Conservation (phyloP, 257 asterid genomes). For the Solanum medicagineum region DNA sequence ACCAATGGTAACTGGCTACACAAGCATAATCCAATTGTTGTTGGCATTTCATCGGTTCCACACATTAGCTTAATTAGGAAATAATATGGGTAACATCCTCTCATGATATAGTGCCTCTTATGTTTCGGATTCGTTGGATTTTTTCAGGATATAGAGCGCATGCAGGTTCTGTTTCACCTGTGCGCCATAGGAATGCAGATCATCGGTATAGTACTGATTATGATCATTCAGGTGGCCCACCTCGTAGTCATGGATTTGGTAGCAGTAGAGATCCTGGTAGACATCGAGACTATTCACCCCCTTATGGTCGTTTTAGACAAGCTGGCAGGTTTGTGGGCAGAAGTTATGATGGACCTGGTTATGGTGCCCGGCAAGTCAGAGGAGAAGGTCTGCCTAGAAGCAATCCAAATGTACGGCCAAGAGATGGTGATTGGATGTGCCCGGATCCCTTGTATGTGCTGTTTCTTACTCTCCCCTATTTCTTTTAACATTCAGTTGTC, state of each 20-base stretch:
- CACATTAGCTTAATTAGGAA: constrained; percentile 31
- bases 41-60: constrained; percentile 35
- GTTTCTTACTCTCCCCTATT: neutral
- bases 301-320: constrained; percentile 46
- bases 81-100: constrained; percentile 34
- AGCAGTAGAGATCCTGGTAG: constrained; percentile 53
- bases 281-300: constrained; percentile 58
- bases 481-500: neutral
- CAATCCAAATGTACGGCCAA: constrained; percentile 80
- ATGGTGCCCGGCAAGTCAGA: constrained; percentile 46
- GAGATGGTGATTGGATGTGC: constrained; percentile 96
- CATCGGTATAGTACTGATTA: constrained; percentile 58
- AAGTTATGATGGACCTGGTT: constrained; percentile 49
- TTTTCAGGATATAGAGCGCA: constrained; percentile 84
- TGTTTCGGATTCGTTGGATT: constrained; percentile 58
- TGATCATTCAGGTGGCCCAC: constrained; percentile 46
- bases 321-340: constrained; percentile 48
- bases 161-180: constrained; percentile 77
- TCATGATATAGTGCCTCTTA: constrained; percentile 35
- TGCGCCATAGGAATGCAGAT: constrained; percentile 51
- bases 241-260: constrained; percentile 50
- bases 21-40: constrained; percentile 32
- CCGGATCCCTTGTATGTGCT: constrained; percentile 64
- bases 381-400: constrained; percentile 48
- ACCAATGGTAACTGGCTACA: constrained; percentile 21